Evolutionary conservation across 805 yeast genomes (phyloP).

Genomic region (Metschnikowia aberdeeniae): DNA sequence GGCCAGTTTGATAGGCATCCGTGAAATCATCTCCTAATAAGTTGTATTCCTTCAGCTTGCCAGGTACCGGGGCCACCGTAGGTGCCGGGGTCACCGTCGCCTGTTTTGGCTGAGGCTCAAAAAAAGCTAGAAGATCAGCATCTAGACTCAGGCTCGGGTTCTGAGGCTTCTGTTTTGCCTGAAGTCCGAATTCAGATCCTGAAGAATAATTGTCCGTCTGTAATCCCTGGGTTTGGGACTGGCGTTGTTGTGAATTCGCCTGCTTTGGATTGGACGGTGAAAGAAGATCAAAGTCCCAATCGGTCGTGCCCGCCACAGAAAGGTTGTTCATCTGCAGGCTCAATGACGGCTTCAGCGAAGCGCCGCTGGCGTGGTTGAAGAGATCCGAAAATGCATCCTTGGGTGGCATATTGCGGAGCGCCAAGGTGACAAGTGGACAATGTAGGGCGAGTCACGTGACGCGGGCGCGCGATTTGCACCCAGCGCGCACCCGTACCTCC

Average conservation of each 20-base stretch:
- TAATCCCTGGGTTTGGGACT: neutral
- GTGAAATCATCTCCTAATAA: slow-evolving; percentile 43
- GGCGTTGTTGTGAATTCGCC: neutral
- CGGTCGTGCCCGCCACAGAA: slow-evolving; percentile 5
- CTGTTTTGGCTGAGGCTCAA: neutral
- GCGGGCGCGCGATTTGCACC: neutral
- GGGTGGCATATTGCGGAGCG: neutral
- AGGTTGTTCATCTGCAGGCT: slow-evolving; percentile 15
- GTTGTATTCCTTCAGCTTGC: neutral
- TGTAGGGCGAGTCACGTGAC: slow-evolving; percentile 2
- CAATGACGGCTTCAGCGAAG: slow-evolving; percentile 12
- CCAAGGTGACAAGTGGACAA: neutral
- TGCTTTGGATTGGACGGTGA: slow-evolving; percentile 2
- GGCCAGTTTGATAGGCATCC: slow-evolving; percentile 26
- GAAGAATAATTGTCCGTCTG: too few relatives aligned
- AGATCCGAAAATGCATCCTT: slow-evolving; percentile 45
- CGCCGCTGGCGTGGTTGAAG: slow-evolving; percentile 29
- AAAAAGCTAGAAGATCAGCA: slow-evolving; percentile 1
- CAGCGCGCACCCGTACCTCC: slow-evolving; percentile 13
- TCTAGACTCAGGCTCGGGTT: neutral
- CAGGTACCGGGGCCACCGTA: neutral
- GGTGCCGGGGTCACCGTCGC: neutral
- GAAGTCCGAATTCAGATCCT: too few relatives aligned
- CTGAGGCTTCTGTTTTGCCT: too few relatives aligned
- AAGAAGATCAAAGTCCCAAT: slow-evolving; percentile 10